Evolutionary conservation across 2,329 filamentous ascomycete species (phyloP), one percentile per base, ranked within the genome.

Genomic region (Sporothrix sp.): DNA sequence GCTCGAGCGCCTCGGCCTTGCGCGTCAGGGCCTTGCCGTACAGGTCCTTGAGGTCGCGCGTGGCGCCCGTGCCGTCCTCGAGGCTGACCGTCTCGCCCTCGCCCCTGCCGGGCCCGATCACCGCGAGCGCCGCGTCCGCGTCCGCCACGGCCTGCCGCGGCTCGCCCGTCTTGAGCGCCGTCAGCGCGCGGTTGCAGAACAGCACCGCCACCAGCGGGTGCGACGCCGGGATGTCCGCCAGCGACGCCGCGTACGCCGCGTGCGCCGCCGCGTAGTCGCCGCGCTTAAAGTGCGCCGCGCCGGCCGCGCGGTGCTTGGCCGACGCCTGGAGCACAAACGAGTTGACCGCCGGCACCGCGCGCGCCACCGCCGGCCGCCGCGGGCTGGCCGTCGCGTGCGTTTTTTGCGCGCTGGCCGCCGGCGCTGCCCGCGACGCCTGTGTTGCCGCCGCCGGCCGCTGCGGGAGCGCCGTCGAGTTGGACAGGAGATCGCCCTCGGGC

Each of bases 1-100:
- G 85, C 66, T 98, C 93, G 7, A 97, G 74, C 1, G 89, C 93
- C 68, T 98, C 93, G 1, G 93, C 93, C 70, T 97, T 97, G 49
- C 93, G 84, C 69, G 87, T 91, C 27, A 97, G 71, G 0, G 91
- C 91, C 66, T 97, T 98, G 48, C 88, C 90, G 62, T 85, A 97
- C 55, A 95, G 86, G 16, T 95, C 90, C 56, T 81, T 85, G 87
- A 98, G 95, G 43, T 91, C 84, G 58, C 94, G 93, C 18, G 71
- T 71, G 51, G 83, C 75, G 30, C 81, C 76, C 36, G 69, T 68
- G n/a, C 71, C 69, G 50, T 76, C 75, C 21, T 73, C 75, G 0
- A 95, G 71, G 18, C 84, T 75, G 38, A 98, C 87, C 7, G 71
- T 78, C 67, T 98, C 93, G 16, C 81, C 82, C 58, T 89, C 83